phyloP scores from a whole-genome alignment of 768 basidiomycete genomes.

The Fistulinella prunicolor region DNA sequence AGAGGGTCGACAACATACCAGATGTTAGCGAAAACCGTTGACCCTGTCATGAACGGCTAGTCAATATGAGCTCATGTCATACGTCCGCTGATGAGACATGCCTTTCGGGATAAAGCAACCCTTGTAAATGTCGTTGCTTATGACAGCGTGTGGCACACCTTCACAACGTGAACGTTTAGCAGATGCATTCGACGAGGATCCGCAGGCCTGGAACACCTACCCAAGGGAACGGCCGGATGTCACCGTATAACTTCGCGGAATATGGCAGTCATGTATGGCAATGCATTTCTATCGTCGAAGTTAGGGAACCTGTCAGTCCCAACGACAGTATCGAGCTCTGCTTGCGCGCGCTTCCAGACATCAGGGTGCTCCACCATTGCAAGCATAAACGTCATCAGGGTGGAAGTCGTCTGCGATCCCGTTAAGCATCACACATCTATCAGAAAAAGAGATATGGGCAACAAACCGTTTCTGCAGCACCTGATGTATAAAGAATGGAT shows the following conservation, averaged over 20 bases:
- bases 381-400: background rate
- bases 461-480: background rate
- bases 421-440: background rate
- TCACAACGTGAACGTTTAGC: background rate
- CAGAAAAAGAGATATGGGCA: background rate
- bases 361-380: background rate
- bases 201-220: background rate
- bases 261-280: constrained; percentile 16
- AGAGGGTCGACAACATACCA: background rate
- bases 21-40: background rate
- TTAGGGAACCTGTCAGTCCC: background rate
- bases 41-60: background rate
- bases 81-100: background rate
- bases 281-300: constrained; percentile 1
- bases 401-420: background rate
- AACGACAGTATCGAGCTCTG: constrained; percentile 1
- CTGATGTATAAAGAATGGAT: background rate
- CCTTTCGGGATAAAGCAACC: constrained; percentile 52
- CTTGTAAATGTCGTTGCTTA: constrained; percentile 8
- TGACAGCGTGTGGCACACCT: constrained; percentile 23
- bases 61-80: background rate
- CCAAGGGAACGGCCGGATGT: constrained; percentile 11
- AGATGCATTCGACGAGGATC: background rate
- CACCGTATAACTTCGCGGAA: constrained; percentile 17
- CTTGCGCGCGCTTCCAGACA: background rate